Evolutionary conservation across 164 flowering plant species (phyloP).

Genomic region (Liquidambar formosana): DNA sequence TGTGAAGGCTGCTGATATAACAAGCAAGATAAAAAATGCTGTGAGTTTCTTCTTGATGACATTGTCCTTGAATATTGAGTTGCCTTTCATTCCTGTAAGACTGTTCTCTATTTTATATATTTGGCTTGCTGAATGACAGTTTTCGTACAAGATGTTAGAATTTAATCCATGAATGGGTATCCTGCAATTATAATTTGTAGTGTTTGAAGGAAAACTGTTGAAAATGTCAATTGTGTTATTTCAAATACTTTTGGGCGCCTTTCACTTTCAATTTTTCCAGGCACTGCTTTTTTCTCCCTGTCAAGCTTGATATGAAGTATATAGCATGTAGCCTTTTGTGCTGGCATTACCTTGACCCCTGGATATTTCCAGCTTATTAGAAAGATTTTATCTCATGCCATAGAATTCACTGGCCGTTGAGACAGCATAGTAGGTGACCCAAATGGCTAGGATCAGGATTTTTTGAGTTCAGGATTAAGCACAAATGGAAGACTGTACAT

Average conservation of each 20-base stretch:
- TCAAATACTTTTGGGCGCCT: not conserved
- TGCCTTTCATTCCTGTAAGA: not conserved
- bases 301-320: not conserved
- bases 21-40: constrained; percentile 68
- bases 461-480: too few relatives aligned
- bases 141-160: not conserved
- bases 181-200: not conserved
- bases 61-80: not conserved
- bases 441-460: too few relatives aligned
- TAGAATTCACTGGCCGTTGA: too few relatives aligned
- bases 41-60: constrained; percentile 49
- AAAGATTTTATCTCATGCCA: too few relatives aligned
- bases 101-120: not conserved
- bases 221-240: not conserved
- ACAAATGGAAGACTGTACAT: too few relatives aligned
- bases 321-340: not conserved
- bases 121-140: not conserved
- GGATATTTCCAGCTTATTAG: too few relatives aligned
- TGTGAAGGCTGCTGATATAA: constrained; percentile 75
- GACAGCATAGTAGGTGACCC: too few relatives aligned
- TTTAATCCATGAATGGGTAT: not conserved
- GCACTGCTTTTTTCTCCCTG: not conserved
- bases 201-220: not conserved
- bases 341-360: too few relatives aligned
- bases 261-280: not conserved